phyloP scores from a whole-genome alignment of 441 rosid genomes.

The Kokia cookei region DNA sequence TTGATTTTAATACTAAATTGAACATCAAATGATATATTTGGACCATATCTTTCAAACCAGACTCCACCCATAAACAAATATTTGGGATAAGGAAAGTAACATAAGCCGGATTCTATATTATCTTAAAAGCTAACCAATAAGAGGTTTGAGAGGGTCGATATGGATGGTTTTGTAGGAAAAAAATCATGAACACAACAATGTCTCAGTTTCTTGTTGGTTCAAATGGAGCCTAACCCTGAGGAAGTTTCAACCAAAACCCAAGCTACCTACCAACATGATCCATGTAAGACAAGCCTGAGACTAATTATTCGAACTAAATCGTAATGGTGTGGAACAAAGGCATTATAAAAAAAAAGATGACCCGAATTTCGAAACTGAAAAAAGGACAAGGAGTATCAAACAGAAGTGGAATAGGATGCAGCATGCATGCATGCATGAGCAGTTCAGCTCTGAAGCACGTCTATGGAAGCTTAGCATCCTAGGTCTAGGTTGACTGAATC shows the following conservation, averaged over 20 bases:
- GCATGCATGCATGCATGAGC: not conserved
- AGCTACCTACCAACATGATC: not conserved
- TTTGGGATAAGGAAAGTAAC: too few relatives aligned
- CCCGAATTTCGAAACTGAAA: not conserved
- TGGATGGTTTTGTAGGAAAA: too few relatives aligned
- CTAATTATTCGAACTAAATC: not conserved
- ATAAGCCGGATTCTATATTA: too few relatives aligned
- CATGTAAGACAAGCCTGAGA: not conserved
- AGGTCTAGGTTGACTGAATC: slow-evolving; percentile 2
- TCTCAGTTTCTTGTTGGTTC: not conserved
- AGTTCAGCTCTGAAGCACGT: not conserved
- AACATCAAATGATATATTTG: too few relatives aligned
- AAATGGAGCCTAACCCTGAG: not conserved
- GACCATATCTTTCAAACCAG: too few relatives aligned
- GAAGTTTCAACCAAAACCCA: not conserved
- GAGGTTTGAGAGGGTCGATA: too few relatives aligned
- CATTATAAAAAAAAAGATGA: not conserved
- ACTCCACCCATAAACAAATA: too few relatives aligned
- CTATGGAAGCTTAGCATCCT: not conserved
- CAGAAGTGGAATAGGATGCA: not conserved
- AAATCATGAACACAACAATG: too few relatives aligned
- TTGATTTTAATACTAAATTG: too few relatives aligned
- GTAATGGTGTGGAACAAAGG: not conserved
- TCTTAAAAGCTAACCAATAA: too few relatives aligned
- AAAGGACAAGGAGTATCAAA: not conserved